Evolutionary conservation across 1,284 basidiomycete genomes (phyloP).

Genomic region (Moesziomyces sp.): DNA sequence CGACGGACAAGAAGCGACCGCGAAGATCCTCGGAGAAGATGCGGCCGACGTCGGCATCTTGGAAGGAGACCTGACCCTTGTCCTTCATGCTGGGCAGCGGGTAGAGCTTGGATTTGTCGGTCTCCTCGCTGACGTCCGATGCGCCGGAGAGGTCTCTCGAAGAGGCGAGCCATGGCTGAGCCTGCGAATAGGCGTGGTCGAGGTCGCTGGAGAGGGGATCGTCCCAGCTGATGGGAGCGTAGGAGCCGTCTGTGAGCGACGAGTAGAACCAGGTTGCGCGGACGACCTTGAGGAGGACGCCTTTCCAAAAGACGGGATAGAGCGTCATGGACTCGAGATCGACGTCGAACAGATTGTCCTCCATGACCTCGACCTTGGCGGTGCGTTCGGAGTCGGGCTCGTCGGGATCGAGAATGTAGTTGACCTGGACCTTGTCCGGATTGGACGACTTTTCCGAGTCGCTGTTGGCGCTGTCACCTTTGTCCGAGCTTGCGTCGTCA

Average conservation of each 20-base stretch:
- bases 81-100: conserved; percentile 57
- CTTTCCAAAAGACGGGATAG: conserved; percentile 68
- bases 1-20: conserved; percentile 53
- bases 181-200: conserved; percentile 66
- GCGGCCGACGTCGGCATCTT: conserved; percentile 62
- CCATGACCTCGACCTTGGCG: conserved; percentile 60
- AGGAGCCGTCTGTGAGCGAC: conserved; percentile 48
- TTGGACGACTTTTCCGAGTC: conserved; percentile 4
- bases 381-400: conserved; percentile 46
- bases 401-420: conserved; percentile 58
- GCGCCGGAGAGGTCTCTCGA: conserved; percentile 14
- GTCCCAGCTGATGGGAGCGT: conserved; percentile 60
- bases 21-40: conserved; percentile 63
- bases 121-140: conserved; percentile 31
- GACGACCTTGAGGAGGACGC: conserved; percentile 64
- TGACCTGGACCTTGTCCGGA: conserved; percentile 43
- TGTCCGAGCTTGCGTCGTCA: conserved; percentile 5
- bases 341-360: conserved; percentile 65
- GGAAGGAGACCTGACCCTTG: conserved; percentile 63
- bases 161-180: conserved; percentile 62
- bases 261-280: conserved; percentile 69
- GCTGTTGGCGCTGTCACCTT: conserved; percentile 9
- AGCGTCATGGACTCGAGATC: conserved; percentile 62
- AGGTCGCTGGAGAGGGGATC: conserved; percentile 64
- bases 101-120: conserved; percentile 48